Base-by-base conservation (phyloP, 1,284 basidiomycete genomes). In the Tilletia caries region DNA sequence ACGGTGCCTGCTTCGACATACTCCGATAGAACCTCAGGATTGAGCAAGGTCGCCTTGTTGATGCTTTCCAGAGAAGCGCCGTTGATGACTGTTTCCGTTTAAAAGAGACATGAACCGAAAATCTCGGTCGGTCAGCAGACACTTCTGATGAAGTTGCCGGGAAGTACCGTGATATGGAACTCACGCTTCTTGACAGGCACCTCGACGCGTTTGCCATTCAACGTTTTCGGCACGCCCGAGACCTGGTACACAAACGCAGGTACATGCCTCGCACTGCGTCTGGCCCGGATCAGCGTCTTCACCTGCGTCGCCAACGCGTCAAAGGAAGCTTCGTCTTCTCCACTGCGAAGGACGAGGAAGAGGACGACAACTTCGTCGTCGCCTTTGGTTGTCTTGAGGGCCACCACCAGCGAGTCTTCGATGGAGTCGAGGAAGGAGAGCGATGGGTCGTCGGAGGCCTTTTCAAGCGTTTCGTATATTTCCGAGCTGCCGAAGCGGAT, bases 141-240 rank as follows among this genome's bases (percentile, higher is more conserved):
- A n/a, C n/a, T n/a, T n/a, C n/a, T n/a, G n/a, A n/a, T n/a, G n/a
- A n/a, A n/a, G n/a, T n/a, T n/a, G n/a, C n/a, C n/a, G n/a, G n/a
- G n/a, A n/a, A n/a, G n/a, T n/a, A n/a, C n/a, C n/a, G n/a, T n/a
- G n/a, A n/a, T n/a, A n/a, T n/a, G n/a, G n/a, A n/a, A 79, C 75
- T 65, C 67, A 82, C 78, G 65, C 87, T 92, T 92, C 83, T 91
- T 92, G 37, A 91, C 89, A 10, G 90, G 87, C 13, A 92, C 90
- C 83, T 94, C 92, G 65, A 93, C 91, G 58, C 90, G 88, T 82
- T 94, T 95, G 41, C 90, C 90, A 74, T 93, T 94, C 67, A 93
- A 85, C 15, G 92, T 95, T 82, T 92, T 72, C 15, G 92, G 92
- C 33, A 92, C 88, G 81, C 92, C 91, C 12, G 82, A 74, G 3